Percentiles rank a stretch among this genome's conserved stretches.
These are phyloP conservation scores for Talaromyces albobiverticillius DNA, from an alignment of 2,329 filamentous ascomycete species.

Conservation along the genomic window DNA sequence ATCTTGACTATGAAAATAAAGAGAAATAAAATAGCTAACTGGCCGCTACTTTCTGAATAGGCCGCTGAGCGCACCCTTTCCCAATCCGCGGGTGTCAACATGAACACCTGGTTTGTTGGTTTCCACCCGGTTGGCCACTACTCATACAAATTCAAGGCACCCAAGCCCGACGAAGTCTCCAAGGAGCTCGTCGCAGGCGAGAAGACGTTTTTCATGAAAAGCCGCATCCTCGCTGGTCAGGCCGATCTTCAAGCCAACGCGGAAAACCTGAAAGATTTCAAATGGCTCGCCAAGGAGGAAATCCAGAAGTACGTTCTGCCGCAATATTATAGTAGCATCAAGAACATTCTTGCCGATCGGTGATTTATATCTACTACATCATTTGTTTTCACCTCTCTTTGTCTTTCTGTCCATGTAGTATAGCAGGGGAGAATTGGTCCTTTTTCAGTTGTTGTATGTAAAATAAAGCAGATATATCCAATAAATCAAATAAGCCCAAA, in stretches of 20 bases:
- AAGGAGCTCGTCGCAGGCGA: slow-evolving; percentile 55
- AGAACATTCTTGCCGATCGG: slow-evolving; percentile 79
- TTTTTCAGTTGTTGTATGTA: slow-evolving; percentile 1
- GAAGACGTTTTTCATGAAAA: slow-evolving; percentile 96
- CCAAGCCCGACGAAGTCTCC: slow-evolving; percentile 39
- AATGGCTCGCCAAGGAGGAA: slow-evolving; percentile 91
- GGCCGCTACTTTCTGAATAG: slow-evolving; percentile 45
- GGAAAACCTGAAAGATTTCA: slow-evolving; percentile 75
- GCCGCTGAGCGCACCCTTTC: slow-evolving; percentile 76
- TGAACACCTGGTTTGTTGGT: slow-evolving; percentile 98
- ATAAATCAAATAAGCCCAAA: neutral
- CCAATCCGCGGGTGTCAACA: slow-evolving; percentile 79
- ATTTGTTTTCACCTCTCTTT: neutral
- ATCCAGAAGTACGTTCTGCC: slow-evolving; percentile 63
- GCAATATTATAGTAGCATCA: slow-evolving; percentile 71
- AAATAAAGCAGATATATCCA: slow-evolving; percentile 5
- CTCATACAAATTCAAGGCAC: slow-evolving; percentile 55
- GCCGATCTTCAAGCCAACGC: slow-evolving; percentile 71
- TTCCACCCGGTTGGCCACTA: slow-evolving; percentile 84
- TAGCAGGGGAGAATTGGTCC: slow-evolving; percentile 8
- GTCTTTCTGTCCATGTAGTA: slow-evolving; percentile 11
- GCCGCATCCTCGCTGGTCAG: slow-evolving; percentile 95
- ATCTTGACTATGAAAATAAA: neutral
- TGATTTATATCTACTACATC: slow-evolving; percentile 39
- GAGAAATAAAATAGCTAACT: neutral